These are phyloP conservation scores for Lanzia echinophila DNA, from an alignment of 2,329 filamentous ascomycete species.

Conservation along the genomic window DNA sequence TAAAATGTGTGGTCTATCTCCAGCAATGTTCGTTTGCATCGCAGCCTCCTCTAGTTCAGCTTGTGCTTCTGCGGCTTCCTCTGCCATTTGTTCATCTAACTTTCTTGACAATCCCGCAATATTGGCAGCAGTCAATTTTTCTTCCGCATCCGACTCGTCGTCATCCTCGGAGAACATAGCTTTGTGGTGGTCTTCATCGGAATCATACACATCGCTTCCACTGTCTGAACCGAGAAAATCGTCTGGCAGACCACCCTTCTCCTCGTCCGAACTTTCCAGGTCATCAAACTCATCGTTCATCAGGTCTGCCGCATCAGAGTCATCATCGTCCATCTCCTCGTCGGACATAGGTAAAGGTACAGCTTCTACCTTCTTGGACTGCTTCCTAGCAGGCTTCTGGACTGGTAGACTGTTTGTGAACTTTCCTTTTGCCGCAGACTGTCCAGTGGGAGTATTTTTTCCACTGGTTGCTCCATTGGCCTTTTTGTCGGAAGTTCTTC, in stretches of 20 bases:
- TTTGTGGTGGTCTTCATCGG: slow-evolving; percentile 50
- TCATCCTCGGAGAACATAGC: slow-evolving; percentile 95
- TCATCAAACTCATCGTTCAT: slow-evolving; percentile 39
- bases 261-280: slow-evolving; percentile 29
- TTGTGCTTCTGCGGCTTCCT: slow-evolving; percentile 75
- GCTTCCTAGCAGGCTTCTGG: slow-evolving; percentile 32
- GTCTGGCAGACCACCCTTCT: slow-evolving; percentile 40
- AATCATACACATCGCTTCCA: slow-evolving; percentile 35
- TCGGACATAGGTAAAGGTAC: slow-evolving; percentile 38
- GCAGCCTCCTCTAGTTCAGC: slow-evolving; percentile 80
- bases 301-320: slow-evolving; percentile 41
- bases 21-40: slow-evolving; percentile 88
- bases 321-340: slow-evolving; percentile 32
- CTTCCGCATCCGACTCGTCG: slow-evolving; percentile 79
- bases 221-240: slow-evolving; percentile 46
- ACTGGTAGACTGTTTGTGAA: slow-evolving; percentile 31
- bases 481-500: slow-evolving; percentile 40
- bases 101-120: slow-evolving; percentile 86
- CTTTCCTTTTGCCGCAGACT: slow-evolving; percentile 29
- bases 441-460: slow-evolving; percentile 29
- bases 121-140: slow-evolving; percentile 89
- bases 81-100: slow-evolving; percentile 68
- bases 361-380: slow-evolving; percentile 34
- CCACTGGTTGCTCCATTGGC: slow-evolving; percentile 11
- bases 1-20: slow-evolving; percentile 63